These are phyloP conservation scores for Yamadazyma blattariae DNA, from an alignment of 1,139 yeast genomes.

Conservation along the genomic window DNA sequence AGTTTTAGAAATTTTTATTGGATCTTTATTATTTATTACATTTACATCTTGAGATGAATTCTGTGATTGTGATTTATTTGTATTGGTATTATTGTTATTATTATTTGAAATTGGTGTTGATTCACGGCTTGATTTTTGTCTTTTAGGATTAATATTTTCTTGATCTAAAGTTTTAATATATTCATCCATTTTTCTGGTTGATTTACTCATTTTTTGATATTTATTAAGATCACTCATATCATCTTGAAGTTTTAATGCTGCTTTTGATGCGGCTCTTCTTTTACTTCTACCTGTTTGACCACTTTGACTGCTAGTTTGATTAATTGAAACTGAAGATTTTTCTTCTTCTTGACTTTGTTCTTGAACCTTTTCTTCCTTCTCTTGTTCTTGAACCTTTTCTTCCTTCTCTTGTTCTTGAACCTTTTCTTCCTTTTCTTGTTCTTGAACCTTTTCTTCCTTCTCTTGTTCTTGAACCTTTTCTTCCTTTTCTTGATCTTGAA, in stretches of 20 bases:
- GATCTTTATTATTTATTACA: too few relatives aligned
- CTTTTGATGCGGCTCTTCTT: constrained; percentile 35
- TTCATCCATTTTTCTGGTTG: constrained; percentile 36
- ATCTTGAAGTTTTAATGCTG: constrained; percentile 63
- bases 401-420: background rate
- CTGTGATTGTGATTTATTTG: background rate
- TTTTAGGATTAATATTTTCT: constrained; percentile 11
- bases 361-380: background rate
- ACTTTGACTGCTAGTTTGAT: background rate
- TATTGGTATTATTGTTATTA: background rate
- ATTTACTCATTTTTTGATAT: constrained; percentile 48
- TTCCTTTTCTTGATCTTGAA: constrained; percentile 2
- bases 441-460: constrained; percentile 1
- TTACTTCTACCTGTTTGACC: constrained; percentile 1
- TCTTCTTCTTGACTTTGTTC: constrained; percentile 1
- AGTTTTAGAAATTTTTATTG: too few relatives aligned
- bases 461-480: constrained; percentile 4
- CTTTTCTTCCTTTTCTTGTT: constrained; percentile 1
- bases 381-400: background rate
- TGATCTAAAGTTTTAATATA: constrained; percentile 22
- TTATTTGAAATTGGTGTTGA: background rate
- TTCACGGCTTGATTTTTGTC: constrained; percentile 3
- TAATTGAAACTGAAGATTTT: background rate
- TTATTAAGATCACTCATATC: constrained; percentile 66
- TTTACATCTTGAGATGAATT: constrained; percentile 1